Evolutionary conservation across 2,329 filamentous ascomycete species (phyloP).

Genomic region (Hymenoscyphus fraxineus): DNA sequence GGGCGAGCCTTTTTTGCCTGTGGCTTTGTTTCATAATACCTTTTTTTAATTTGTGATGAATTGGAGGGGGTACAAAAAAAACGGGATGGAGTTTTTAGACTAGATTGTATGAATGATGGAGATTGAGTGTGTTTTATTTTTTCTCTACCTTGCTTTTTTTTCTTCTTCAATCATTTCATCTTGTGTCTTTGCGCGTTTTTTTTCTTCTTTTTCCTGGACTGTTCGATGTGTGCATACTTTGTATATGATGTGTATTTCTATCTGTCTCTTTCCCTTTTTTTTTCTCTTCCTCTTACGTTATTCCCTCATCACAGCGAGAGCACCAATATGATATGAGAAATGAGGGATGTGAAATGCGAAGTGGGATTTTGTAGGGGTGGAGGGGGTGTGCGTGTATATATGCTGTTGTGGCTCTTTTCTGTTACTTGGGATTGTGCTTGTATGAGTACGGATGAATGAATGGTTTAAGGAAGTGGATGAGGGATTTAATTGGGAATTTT

Average conservation of each 20-base stretch:
- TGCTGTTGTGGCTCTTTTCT: too few species aligned
- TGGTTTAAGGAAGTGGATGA: too few species aligned
- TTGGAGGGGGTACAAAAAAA: neutral
- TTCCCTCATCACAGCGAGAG: too few species aligned
- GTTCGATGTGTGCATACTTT: neutral
- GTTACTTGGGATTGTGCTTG: too few species aligned
- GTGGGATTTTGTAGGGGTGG: too few species aligned
- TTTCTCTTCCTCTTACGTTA: too few species aligned
- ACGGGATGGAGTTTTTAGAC: neutral
- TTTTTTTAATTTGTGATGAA: neutral
- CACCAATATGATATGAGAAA: too few species aligned
- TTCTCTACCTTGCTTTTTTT: neutral
- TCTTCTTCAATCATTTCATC: neutral
- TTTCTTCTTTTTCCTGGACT: neutral
- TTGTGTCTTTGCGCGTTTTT: neutral
- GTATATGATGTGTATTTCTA: neutral
- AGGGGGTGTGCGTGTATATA: too few species aligned
- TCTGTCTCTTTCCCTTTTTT: neutral
- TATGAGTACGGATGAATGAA: too few species aligned
- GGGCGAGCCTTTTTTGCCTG: neutral
- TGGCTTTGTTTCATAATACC: neutral
- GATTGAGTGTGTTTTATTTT: neutral
- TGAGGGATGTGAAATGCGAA: too few species aligned
- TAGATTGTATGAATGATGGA: conserved; percentile 1
- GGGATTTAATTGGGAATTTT: too few species aligned